Evolutionary conservation across 164 flowering plant genomes (phyloP).

Genomic region (Brasenia schreberi): DNA sequence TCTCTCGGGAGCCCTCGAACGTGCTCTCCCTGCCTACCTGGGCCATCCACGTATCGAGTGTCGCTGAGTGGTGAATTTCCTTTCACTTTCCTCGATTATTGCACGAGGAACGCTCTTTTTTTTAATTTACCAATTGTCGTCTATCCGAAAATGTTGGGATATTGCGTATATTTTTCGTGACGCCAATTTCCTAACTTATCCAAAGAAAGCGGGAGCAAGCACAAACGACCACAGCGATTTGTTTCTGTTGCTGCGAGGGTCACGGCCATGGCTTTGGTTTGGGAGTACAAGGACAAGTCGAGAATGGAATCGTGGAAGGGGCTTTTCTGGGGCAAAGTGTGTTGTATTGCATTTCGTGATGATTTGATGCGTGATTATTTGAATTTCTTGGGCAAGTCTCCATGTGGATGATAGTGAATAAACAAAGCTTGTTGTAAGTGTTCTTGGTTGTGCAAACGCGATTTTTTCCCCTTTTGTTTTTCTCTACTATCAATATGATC

Average conservation of each 20-base stretch:
- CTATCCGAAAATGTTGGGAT: neutral
- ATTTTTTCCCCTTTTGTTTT: neutral
- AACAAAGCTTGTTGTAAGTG: too few relatives aligned
- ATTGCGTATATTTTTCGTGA: neutral
- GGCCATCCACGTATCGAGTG: slow-evolving; percentile 94
- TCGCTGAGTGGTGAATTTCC: slow-evolving; percentile 62
- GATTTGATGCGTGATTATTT: neutral
- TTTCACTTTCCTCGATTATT: neutral
- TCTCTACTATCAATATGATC: too few relatives aligned
- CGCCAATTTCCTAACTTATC: neutral
- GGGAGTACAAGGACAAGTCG: slow-evolving; percentile 85
- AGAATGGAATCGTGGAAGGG: slow-evolving; percentile 93
- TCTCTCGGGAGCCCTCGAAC: slow-evolving; percentile 58
- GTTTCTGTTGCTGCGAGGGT: slow-evolving; percentile 31
- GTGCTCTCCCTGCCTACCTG: slow-evolving; percentile 97
- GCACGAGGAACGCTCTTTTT: too few relatives aligned
- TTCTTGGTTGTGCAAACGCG: too few relatives aligned
- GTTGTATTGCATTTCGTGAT: slow-evolving; percentile 8
- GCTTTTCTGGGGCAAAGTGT: slow-evolving; percentile 97
- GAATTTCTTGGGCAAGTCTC: too few relatives aligned
- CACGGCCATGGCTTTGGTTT: slow-evolving; percentile 81
- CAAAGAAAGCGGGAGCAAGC: neutral
- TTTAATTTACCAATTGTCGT: too few relatives aligned
- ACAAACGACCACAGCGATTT: neutral
- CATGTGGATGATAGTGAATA: too few relatives aligned